Base-by-base conservation (phyloP, 441 rosid species). In the Aleurites moluccanus region DNA sequence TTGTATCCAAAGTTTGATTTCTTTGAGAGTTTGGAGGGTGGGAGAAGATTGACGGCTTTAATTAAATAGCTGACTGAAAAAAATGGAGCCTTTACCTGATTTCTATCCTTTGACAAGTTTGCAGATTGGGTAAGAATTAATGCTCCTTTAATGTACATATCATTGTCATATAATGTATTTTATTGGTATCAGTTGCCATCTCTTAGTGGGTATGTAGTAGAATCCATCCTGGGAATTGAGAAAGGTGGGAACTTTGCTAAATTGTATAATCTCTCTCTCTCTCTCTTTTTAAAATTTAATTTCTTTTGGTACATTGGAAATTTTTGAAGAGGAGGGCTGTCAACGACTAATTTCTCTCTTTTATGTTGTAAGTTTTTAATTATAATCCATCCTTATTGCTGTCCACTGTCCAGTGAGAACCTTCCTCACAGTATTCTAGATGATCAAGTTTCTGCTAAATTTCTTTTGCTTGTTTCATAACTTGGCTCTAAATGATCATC, bases 101-200 rank as follows among this genome's bases (percentile, higher is more conserved):
- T 23, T 67, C 4, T 67, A 47, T 67, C 70, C 70, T 67, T 16
- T 67, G 70, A 67, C 70, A 14, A 67, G 70, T 16, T 47, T 67
- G 70, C 70, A 67, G 40, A 67, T 67, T 25, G 70, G 70, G 70
- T 67, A 67, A 67, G 70, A 25, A 45, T 67, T 45, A 3, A 15
- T n/a, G 0, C 20, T 50, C 16, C 23, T 4, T 42, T 65, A 1
- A 1, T 64, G 23, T 3, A 33, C 20, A 1, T 61, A 21, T 23
- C 1, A 57, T 57, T 27, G 16, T 23, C 10, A 10, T 25, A 50
- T 57, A 23, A n/a, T 23, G 61, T 49, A 49, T 11, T 1, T 49
- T 10, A 16, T 11, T 49, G 53, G 53, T 13, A 35, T 35, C 35
- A 33, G 35, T 33, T 33, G 35, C 4, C 35, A 33, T 33, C 35